phyloP scores from a whole-genome alignment of 805 yeast species.

The Sungouiella thailandica region DNA sequence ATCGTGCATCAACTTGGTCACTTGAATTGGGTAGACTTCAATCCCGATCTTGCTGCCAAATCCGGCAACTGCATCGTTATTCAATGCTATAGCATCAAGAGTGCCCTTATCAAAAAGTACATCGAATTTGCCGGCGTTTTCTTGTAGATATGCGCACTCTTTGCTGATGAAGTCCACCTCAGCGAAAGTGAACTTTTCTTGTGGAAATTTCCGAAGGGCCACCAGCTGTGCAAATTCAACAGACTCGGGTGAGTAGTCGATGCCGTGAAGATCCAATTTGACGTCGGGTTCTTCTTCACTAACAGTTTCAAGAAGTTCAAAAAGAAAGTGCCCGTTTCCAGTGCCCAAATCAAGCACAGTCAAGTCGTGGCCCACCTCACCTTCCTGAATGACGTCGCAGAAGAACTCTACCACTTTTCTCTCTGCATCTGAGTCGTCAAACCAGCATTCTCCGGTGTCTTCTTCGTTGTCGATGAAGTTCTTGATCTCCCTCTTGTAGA shows the following conservation, averaged over 20 bases:
- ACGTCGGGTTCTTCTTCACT: constrained; percentile 43
- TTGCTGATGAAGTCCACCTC: constrained; percentile 64
- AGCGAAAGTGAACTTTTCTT: constrained; percentile 45
- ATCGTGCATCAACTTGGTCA: constrained; percentile 49
- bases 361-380: constrained; percentile 17
- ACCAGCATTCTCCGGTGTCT: constrained; percentile 97
- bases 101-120: constrained; percentile 92
- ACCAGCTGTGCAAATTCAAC: constrained; percentile 67
- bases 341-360: constrained; percentile 82
- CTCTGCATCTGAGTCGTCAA: constrained; percentile 92
- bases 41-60: constrained; percentile 45
- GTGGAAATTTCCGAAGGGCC: constrained; percentile 34
- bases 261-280: constrained; percentile 42
- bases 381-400: constrained; percentile 26
- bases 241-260: constrained; percentile 85
- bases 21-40: constrained; percentile 59
- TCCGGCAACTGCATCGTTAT: constrained; percentile 44
- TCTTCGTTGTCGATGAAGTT: constrained; percentile 71
- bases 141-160: constrained; percentile 31
- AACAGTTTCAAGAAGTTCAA: constrained; percentile 62
- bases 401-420: constrained; percentile 72
- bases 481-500: constrained; percentile 65
- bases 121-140: constrained; percentile 48
- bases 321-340: constrained; percentile 89
- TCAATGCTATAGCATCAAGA: constrained; percentile 90